Conservation (phyloP, 2,329 filamentous ascomycete genomes). For the Fusarium pilosicola region DNA sequence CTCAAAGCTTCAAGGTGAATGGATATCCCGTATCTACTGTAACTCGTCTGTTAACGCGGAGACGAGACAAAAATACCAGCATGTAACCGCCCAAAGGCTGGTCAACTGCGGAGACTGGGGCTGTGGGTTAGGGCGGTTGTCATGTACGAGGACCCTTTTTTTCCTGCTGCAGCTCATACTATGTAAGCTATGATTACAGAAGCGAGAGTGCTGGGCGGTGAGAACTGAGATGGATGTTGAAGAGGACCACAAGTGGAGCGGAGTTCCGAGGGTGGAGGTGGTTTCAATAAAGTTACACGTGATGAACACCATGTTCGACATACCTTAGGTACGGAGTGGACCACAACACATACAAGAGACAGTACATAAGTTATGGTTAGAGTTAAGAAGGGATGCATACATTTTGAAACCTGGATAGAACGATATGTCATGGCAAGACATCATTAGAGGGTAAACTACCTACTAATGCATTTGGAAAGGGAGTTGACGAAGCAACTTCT, state of each 20-base stretch:
- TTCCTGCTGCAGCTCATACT: conserved; percentile 19
- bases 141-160: conserved; percentile 5
- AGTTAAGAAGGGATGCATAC: not conserved
- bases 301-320: conserved; percentile 22
- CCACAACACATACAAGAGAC: not conserved
- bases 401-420: not conserved
- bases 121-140: conserved; percentile 24
- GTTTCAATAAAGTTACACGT: conserved; percentile 22
- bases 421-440: conserved; percentile 7
- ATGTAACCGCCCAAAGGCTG: not conserved
- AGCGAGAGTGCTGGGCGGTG: conserved; percentile 24
- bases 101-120: conserved; percentile 9
- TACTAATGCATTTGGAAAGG: not conserved
- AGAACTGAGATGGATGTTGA: conserved; percentile 2
- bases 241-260: not conserved
- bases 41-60: not conserved
- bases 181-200: not conserved
- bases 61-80: conserved; percentile 7
- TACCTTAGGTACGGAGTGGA: not conserved
- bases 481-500: conserved; percentile 22
- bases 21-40: not conserved
- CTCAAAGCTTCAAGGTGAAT: not conserved
- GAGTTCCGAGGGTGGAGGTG: conserved; percentile 12
- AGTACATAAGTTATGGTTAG: not conserved
- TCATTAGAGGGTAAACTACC: not conserved